These are phyloP conservation scores for Diphasiastrum complanatum DNA, from an alignment of 83 land plant species.

Conservation along the genomic window DNA sequence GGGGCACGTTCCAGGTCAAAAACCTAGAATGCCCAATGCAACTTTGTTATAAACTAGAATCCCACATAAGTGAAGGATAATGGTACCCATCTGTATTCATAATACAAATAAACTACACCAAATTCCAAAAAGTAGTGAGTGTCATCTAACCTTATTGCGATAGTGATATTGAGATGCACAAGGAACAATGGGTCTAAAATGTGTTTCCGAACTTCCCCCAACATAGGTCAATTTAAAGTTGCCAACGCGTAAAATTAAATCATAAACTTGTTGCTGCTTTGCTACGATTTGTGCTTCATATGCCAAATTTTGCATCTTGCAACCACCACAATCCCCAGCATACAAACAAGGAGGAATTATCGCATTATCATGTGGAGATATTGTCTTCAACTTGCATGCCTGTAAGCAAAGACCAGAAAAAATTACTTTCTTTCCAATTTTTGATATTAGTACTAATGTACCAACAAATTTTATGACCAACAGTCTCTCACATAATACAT, in stretches of 20 bases:
- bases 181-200: constrained; percentile 73
- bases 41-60: too few species aligned
- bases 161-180: constrained; percentile 70
- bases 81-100: too few species aligned
- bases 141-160: constrained; percentile 66
- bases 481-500: background rate
- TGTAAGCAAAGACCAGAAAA: background rate
- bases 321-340: constrained; percentile 82
- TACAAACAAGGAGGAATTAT: constrained; percentile 85
- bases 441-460: background rate
- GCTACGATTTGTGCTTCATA: constrained; percentile 70
- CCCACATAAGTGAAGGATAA: too few species aligned
- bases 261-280: constrained; percentile 80
- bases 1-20: too few species aligned
- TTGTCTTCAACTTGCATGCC: constrained; percentile 56
- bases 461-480: background rate
- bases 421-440: background rate
- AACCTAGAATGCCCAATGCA: too few species aligned
- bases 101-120: too few species aligned
- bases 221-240: constrained; percentile 48
- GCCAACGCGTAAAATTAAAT: constrained; percentile 62
- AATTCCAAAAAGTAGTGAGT: background rate
- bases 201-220: constrained; percentile 21
- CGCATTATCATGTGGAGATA: constrained; percentile 55
- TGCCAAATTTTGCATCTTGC: constrained; percentile 69